Evolutionary conservation across 805 yeast species (phyloP).

Genomic region (Starmerella riodocensis): DNA sequence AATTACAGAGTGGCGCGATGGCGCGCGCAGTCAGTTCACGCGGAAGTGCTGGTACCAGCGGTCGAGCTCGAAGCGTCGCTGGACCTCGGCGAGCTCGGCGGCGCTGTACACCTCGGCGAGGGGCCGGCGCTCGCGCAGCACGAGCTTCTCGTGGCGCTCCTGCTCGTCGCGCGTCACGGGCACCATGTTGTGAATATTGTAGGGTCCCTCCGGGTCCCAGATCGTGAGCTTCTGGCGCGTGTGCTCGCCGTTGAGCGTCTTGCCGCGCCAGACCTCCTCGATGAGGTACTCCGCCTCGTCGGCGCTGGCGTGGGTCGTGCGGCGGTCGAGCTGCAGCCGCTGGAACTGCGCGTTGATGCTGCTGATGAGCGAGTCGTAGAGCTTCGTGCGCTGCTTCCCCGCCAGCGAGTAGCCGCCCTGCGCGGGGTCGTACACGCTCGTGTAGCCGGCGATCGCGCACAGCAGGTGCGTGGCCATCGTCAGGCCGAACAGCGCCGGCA

Average conservation of each 20-base stretch:
- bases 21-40: constrained; percentile 23
- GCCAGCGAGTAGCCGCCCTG: constrained; percentile 63
- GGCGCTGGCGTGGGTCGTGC: constrained; percentile 50
- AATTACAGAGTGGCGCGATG: too few species aligned
- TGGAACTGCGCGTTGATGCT: constrained; percentile 77
- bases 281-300: constrained; percentile 68
- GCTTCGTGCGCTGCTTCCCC: constrained; percentile 74
- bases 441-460: constrained; percentile 72
- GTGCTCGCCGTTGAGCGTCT: constrained; percentile 74
- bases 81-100: constrained; percentile 44
- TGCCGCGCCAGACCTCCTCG: constrained; percentile 88
- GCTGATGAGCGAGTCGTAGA: constrained; percentile 73
- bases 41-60: constrained; percentile 50
- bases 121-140: constrained; percentile 53
- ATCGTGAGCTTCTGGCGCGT: constrained; percentile 67
- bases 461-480: constrained; percentile 75
- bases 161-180: constrained; percentile 84
- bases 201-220: constrained; percentile 63
- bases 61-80: constrained; percentile 60
- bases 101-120: constrained; percentile 50
- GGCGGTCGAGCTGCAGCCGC: constrained; percentile 55
- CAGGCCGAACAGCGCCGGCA: constrained; percentile 94
- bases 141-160: constrained; percentile 58
- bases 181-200: constrained; percentile 66
- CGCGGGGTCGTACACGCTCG: constrained; percentile 32